These are phyloP conservation scores for Candolleomyces efflorescens DNA, from an alignment of 768 basidiomycete species.

Conservation along the genomic window DNA sequence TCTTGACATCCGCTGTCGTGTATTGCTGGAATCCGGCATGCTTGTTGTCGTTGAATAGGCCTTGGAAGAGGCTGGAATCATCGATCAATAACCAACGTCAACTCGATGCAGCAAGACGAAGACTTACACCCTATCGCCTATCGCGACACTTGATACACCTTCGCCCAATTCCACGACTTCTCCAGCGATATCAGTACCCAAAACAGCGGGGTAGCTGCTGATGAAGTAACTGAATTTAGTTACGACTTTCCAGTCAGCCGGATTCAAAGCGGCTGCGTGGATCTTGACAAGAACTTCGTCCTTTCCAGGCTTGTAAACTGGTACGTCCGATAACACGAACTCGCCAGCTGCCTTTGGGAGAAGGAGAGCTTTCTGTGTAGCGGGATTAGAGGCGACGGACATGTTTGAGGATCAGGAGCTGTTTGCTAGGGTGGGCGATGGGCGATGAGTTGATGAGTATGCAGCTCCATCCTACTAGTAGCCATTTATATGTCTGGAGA, in stretches of 20 bases:
- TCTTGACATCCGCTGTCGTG: constrained; percentile 29
- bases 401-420: too few relatives aligned
- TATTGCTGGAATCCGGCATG: constrained; percentile 42
- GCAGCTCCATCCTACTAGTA: too few relatives aligned
- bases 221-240: constrained; percentile 22
- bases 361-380: constrained; percentile 22
- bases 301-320: constrained; percentile 24
- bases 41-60: constrained; percentile 26
- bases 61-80: constrained; percentile 36
- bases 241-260: constrained; percentile 36
- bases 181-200: constrained; percentile 50
- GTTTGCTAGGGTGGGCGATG: too few relatives aligned
- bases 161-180: constrained; percentile 48
- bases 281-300: constrained; percentile 42
- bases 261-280: constrained; percentile 39
- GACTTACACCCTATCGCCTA: constrained; percentile 51
- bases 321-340: constrained; percentile 12
- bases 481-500: too few relatives aligned
- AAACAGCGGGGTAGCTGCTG: constrained; percentile 40
- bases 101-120: constrained; percentile 18
- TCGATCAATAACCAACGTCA: constrained; percentile 16
- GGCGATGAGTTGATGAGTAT: too few relatives aligned
- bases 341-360: constrained; percentile 15
- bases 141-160: constrained; percentile 43
- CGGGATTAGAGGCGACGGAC: neutral